phyloP scores from a whole-genome alignment of 805 yeast species.

The Spathaspora hagerdaliae region DNA sequence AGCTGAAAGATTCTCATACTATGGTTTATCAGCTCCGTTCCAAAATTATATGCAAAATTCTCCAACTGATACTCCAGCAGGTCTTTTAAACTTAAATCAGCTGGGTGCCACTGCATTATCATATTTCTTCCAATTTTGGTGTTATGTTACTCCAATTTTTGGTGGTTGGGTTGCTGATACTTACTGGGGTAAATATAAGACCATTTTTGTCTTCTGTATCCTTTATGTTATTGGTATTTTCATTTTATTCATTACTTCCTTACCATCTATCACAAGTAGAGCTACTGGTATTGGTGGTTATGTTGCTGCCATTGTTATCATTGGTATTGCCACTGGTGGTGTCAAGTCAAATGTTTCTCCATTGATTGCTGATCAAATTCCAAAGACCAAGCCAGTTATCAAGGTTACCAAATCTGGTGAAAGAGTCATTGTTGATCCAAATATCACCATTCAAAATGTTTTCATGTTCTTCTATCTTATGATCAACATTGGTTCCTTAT shows the following conservation, averaged over 20 bases:
- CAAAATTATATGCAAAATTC: constrained; percentile 72
- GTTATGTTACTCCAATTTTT: constrained; percentile 73
- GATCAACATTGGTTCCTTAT: constrained; percentile 71
- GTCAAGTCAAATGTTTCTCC: constrained; percentile 76
- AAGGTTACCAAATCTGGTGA: constrained; percentile 37
- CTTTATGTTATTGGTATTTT: constrained; percentile 61
- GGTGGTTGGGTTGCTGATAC: constrained; percentile 78
- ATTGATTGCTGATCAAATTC: constrained; percentile 62
- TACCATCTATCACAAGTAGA: constrained; percentile 51
- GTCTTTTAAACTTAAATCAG: constrained; percentile 54
- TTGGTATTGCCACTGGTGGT: constrained; percentile 79
- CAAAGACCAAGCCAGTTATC: constrained; percentile 36
- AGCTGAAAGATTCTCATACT: constrained; percentile 77
- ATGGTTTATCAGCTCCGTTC: constrained; percentile 73
- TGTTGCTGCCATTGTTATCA: constrained; percentile 48
- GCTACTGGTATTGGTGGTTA: constrained; percentile 63
- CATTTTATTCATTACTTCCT: constrained; percentile 63
- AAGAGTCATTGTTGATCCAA: constrained; percentile 52
- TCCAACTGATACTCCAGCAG: constrained; percentile 36
- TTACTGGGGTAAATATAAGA: constrained; percentile 66
- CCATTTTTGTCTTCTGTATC: constrained; percentile 58
- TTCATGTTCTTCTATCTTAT: constrained; percentile 74
- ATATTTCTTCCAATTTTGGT: constrained; percentile 77
- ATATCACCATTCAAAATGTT: constrained; percentile 66
- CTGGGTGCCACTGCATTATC: constrained; percentile 69